phyloP scores from a whole-genome alignment of 345 rosid genomes.

The Eucalyptus pauciflora region DNA sequence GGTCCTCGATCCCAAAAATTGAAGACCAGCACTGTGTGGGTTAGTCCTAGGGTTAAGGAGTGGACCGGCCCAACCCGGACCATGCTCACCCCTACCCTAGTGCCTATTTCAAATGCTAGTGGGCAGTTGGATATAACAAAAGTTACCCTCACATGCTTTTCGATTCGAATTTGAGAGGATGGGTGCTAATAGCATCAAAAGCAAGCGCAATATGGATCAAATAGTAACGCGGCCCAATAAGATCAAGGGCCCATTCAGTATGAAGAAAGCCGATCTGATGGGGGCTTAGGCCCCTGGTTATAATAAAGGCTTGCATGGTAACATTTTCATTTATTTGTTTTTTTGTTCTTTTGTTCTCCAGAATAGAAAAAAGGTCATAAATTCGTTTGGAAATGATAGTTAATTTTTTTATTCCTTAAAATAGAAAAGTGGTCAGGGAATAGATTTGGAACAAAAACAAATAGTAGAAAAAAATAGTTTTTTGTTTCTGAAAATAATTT shows the following conservation, averaged over 20 bases:
- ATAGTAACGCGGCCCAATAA: neutral
- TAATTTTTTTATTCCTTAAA: too few species aligned
- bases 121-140: neutral
- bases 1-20: too few species aligned
- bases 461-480: too few species aligned
- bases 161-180: neutral
- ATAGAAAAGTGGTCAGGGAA: rapidly evolving
- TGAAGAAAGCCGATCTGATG: neutral
- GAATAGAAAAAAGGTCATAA: too few species aligned
- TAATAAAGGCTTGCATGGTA: neutral
- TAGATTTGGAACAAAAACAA: too few species aligned
- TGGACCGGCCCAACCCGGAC: too few species aligned
- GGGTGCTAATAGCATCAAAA: neutral
- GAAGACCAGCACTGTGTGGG: too few species aligned
- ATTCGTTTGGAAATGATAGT: rapidly evolving
- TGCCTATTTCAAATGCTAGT: neutral
- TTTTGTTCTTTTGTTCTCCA: rapidly evolving
- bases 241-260: neutral
- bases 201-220: neutral
- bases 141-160: neutral
- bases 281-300: neutral
- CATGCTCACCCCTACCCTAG: too few species aligned
- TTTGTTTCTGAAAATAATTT: too few species aligned
- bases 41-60: too few species aligned
- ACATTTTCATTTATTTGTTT: too few species aligned